These are phyloP conservation scores for Cladophialophora psammophila DNA, from an alignment of 2,329 filamentous ascomycete species.

Conservation along the genomic window DNA sequence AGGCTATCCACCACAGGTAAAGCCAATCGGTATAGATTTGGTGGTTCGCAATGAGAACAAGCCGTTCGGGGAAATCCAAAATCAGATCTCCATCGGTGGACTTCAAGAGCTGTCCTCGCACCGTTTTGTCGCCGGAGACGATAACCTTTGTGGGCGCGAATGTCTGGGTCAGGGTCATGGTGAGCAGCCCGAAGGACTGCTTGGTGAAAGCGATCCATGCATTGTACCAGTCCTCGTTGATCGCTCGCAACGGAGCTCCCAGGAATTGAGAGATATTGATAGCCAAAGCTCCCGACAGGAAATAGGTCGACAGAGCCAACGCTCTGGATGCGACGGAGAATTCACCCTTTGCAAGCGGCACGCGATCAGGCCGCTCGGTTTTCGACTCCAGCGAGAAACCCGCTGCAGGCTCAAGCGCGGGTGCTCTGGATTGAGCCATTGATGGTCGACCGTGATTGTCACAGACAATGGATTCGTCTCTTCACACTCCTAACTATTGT, in stretches of 20 bases:
- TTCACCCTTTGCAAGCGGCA: slow-evolving; percentile 38
- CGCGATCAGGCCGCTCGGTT: slow-evolving; percentile 34
- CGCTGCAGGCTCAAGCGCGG: slow-evolving; percentile 33
- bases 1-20: slow-evolving; percentile 94
- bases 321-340: slow-evolving; percentile 40
- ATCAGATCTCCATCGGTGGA: slow-evolving; percentile 75
- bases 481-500: slow-evolving; percentile 4
- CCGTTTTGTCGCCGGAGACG: slow-evolving; percentile 82
- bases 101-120: slow-evolving; percentile 75
- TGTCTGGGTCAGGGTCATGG: slow-evolving; percentile 81
- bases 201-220: slow-evolving; percentile 88
- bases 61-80: slow-evolving; percentile 79
- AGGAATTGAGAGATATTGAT: slow-evolving; percentile 76
- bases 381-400: slow-evolving; percentile 39
- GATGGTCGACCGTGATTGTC: neutral
- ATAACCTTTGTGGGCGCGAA: slow-evolving; percentile 85
- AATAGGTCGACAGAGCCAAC: slow-evolving; percentile 43
- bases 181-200: slow-evolving; percentile 78
- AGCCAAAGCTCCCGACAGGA: slow-evolving; percentile 43
- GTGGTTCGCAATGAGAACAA: slow-evolving; percentile 87
- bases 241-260: slow-evolving; percentile 76
- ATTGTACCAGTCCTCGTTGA: slow-evolving; percentile 80
- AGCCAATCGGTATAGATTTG: slow-evolving; percentile 93
- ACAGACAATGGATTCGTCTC: neutral
- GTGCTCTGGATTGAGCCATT: slow-evolving; percentile 33